Conservation (phyloP, 768 basidiomycete species). For the Dioszegia hungarica region DNA sequence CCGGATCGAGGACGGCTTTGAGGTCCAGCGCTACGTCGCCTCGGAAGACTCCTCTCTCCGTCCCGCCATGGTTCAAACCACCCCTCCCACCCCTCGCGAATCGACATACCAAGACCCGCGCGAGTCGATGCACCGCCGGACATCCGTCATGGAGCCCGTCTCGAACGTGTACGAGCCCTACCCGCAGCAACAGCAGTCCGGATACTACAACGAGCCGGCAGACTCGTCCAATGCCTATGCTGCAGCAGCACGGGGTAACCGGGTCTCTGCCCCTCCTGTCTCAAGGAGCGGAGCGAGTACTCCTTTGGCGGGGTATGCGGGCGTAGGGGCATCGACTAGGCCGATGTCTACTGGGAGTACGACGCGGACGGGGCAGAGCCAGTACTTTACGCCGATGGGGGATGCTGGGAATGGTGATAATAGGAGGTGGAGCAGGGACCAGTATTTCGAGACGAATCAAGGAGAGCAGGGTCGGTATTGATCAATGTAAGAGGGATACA, state of each 20-base stretch:
- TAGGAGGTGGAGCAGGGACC: slow-evolving; percentile 8
- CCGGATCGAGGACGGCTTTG: slow-evolving; percentile 46
- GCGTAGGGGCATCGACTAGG: background rate
- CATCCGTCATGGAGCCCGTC: slow-evolving; percentile 14
- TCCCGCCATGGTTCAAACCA: slow-evolving; percentile 26
- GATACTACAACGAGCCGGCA: background rate
- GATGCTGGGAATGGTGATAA: background rate
- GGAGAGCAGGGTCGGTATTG: background rate
- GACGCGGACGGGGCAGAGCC: background rate
- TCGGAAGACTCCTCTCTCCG: slow-evolving; percentile 30
- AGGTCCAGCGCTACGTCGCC: slow-evolving; percentile 34
- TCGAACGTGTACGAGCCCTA: background rate
- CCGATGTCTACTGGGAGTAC: background rate
- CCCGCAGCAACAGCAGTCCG: background rate
- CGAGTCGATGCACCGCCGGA: background rate
- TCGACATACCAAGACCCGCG: background rate
- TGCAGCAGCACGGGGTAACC: background rate
- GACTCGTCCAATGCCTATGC: background rate
- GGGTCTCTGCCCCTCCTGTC: background rate
- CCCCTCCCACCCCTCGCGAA: slow-evolving; percentile 1
- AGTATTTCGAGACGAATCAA: background rate
- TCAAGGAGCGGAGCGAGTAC: background rate
- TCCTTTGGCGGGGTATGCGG: background rate
- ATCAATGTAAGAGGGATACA: no score
- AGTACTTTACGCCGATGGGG: slow-evolving; percentile 2